Evolutionary conservation across 2,329 filamentous ascomycete genomes (phyloP).

Genomic region (Hypoxylon sp.): DNA sequence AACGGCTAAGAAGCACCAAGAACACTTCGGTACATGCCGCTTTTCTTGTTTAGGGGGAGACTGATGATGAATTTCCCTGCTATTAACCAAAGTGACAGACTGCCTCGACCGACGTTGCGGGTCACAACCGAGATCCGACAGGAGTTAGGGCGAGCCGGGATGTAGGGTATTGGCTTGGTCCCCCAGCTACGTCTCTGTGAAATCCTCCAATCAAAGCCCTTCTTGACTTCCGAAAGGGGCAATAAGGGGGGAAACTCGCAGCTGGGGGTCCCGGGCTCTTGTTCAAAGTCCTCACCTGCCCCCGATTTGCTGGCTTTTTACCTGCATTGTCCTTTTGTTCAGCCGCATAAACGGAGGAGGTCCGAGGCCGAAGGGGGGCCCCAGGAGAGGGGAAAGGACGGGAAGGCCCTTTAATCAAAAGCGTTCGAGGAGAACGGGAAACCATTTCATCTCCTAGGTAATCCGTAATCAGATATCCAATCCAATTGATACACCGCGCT

Average conservation of each 20-base stretch:
- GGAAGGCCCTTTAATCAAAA: constrained; percentile 6
- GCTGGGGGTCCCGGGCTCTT: neutral
- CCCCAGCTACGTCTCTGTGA: constrained; percentile 3
- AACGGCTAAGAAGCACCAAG: neutral
- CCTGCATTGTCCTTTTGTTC: constrained; percentile 35
- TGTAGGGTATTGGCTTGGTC: constrained; percentile 44
- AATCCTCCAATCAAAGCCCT: constrained; percentile 20
- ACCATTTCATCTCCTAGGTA: neutral
- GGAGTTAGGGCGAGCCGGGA: constrained; percentile 17
- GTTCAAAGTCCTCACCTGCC: neutral
- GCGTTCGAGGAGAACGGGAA: neutral
- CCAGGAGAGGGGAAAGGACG: neutral
- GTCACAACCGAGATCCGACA: constrained; percentile 13
- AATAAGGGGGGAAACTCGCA: constrained; percentile 25
- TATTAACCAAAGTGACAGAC: too few species aligned
- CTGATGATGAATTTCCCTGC: neutral
- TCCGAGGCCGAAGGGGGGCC: neutral
- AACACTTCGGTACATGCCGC: constrained; percentile 1
- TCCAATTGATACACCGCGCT: too few species aligned
- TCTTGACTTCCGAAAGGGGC: constrained; percentile 22
- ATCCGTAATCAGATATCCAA: constrained; percentile 5
- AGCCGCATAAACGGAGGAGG: constrained; percentile 12
- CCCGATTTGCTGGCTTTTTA: constrained; percentile 21
- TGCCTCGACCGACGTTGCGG: neutral
- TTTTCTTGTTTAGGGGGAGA: neutral